Evolutionary conservation across 441 rosid genomes (phyloP).

Genomic region (Mallotus repandus): DNA sequence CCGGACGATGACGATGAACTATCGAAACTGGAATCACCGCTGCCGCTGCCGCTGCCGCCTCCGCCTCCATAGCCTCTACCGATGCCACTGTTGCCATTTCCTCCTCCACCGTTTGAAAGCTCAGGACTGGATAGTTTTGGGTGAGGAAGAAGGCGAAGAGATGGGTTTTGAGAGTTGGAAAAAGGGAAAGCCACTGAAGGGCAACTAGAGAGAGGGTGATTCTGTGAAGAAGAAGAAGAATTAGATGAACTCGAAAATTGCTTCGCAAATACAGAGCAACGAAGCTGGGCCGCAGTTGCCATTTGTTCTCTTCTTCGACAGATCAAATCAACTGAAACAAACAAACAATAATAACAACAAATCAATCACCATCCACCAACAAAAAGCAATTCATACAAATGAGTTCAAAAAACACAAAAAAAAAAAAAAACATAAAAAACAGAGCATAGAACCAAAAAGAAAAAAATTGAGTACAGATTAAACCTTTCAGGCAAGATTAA

Average conservation of each 20-base stretch:
- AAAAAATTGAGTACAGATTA: background rate
- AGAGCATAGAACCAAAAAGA: background rate
- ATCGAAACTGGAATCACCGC: constrained; percentile 25
- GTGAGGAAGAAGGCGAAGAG: constrained; percentile 34
- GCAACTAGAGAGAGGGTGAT: constrained; percentile 21
- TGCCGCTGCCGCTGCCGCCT: constrained; percentile 31
- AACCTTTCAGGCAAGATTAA: no score
- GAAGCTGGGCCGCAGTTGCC: constrained; percentile 48
- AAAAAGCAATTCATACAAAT: background rate
- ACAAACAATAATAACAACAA: background rate
- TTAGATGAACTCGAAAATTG: constrained; percentile 18
- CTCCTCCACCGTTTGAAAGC: constrained; percentile 22
- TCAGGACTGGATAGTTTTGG: constrained; percentile 8
- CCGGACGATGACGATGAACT: constrained; percentile 26
- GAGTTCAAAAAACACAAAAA: background rate
- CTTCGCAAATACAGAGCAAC: constrained; percentile 33
- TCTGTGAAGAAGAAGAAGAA: background rate
- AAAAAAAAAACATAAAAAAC: no score
- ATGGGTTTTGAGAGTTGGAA: constrained; percentile 30
- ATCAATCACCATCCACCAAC: background rate
- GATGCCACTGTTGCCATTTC: constrained; percentile 33
- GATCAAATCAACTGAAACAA: background rate
- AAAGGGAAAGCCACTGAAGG: constrained; percentile 30
- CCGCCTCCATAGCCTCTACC: constrained; percentile 44
- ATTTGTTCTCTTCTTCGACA: constrained; percentile 20